Base-by-base conservation (phyloP, 2,329 filamentous ascomycete genomes). In the Verticillium isaacii region DNA sequence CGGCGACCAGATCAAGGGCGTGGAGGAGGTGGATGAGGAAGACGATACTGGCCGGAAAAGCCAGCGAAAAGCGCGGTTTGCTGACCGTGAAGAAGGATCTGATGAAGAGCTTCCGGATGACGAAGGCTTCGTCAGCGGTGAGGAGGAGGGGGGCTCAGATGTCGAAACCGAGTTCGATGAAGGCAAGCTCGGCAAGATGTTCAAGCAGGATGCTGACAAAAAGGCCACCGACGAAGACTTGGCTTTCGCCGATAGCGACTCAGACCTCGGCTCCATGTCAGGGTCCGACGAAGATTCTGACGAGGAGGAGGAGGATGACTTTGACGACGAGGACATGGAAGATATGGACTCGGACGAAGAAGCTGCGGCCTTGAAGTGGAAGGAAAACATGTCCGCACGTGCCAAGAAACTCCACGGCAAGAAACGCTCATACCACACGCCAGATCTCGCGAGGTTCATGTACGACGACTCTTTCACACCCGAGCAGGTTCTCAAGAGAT, bases 171-270 rank as follows among this genome's bases (percentile, higher is more conserved):
- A 88, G 63, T 86, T 88, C 60, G 80, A 81, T 56, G 84, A 88
- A 63, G 77, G 79, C 56, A 87, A 83, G 66, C 73, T 88, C 8
- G 86, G 86, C 65, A 87, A 82, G 65, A 79, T 88, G 70, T 89
- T 89, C 72, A 79, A 80, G 59, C 81, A 82, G 61, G 75, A 80
- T 7, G 71, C 73, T 17, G 82, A 85, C 37, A 79, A 80, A 59
- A 79, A 84, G 41, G 82, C 72, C 25, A 80, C 80, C 12, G 85
- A 87, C 29, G 91, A 87, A 34, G 92, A 97, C 60, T 70, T 98
- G 62, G 92, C 88, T 1, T 99, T 97, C 78, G 95, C 95, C 15
- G 95, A 99, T 71, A 97, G 92, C 70, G 96, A 99, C 74, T 99
- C 95, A 0, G 96, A 99, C 72, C 82, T 99, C 5, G 95, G 95